Percentiles rank a stretch among this genome's conserved stretches.
These are phyloP conservation scores for Stagonosporopsis vannaccii DNA, from an alignment of 2,329 filamentous ascomycete genomes.

Conservation along the genomic window DNA sequence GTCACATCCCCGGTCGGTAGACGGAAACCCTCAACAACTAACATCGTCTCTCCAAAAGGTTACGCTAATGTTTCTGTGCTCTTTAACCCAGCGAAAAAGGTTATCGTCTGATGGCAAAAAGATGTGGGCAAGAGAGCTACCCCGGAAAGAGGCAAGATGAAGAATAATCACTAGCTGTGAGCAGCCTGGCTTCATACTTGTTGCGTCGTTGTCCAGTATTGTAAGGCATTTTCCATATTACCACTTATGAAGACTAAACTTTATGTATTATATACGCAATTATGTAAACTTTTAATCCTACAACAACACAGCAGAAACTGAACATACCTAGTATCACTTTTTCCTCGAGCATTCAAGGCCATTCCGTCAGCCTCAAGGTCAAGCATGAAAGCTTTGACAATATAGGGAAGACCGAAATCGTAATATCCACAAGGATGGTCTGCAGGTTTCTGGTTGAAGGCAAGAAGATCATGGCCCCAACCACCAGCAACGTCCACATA, in stretches of 20 bases:
- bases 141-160: constrained; percentile 9
- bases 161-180: constrained; percentile 17
- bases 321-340: not conserved
- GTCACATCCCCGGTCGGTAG: not conserved
- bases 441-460: constrained; percentile 10
- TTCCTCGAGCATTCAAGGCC: constrained; percentile 34
- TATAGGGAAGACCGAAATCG: not conserved
- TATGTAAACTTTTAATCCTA: not conserved
- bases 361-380: constrained; percentile 14
- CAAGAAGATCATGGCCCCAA: constrained; percentile 15
- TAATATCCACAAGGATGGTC: constrained; percentile 9
- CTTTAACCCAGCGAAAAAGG: constrained; percentile 8
- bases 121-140: constrained; percentile 1
- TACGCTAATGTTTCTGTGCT: constrained; percentile 10
- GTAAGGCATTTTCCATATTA: constrained; percentile 7
- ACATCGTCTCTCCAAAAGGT: constrained; percentile 1
- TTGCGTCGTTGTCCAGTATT: constrained; percentile 15
- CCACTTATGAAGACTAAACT: constrained; percentile 18
- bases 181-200: constrained; percentile 19
- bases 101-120: constrained; percentile 18
- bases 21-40: not conserved
- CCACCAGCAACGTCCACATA: constrained; percentile 20
- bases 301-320: not conserved
- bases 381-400: not conserved
- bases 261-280: constrained; percentile 19